phyloP scores from a whole-genome alignment of 2,329 filamentous ascomycete genomes.

The Annulohypoxylon truncatum region DNA sequence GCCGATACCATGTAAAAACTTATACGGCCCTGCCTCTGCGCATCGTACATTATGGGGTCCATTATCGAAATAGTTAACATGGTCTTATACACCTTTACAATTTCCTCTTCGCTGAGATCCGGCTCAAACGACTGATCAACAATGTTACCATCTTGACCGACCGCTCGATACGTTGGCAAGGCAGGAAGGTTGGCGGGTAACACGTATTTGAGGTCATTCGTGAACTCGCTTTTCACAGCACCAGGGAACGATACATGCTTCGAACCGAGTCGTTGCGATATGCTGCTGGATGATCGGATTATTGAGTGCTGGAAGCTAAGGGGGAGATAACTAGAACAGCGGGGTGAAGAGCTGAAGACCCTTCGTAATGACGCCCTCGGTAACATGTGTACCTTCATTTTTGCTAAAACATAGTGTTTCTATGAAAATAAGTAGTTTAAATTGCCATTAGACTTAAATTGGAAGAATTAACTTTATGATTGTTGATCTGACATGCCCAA shows the following conservation, averaged over 20 bases:
- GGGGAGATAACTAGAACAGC: slow-evolving; percentile 26
- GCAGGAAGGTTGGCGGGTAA: slow-evolving; percentile 77
- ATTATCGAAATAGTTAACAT: slow-evolving; percentile 82
- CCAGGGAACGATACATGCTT: slow-evolving; percentile 82
- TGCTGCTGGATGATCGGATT: slow-evolving; percentile 57
- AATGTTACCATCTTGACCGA: slow-evolving; percentile 87
- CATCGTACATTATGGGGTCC: slow-evolving; percentile 98
- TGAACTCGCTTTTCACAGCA: slow-evolving; percentile 95
- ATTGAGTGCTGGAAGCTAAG: slow-evolving; percentile 37
- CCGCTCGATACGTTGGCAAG: slow-evolving; percentile 90
- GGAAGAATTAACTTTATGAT: slow-evolving; percentile 1
- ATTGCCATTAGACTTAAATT: slow-evolving; percentile 1
- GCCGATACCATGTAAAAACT: slow-evolving; percentile 98
- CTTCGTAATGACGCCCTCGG: slow-evolving; percentile 41
- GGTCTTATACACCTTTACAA: slow-evolving; percentile 71
- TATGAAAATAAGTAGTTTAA: not conserved
- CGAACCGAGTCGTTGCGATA: slow-evolving; percentile 68
- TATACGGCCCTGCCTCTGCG: slow-evolving; percentile 91
- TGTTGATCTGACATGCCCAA: slow-evolving; percentile 34
- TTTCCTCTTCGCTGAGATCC: slow-evolving; percentile 73
- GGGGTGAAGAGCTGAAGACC: slow-evolving; percentile 34
- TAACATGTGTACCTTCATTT: slow-evolving; percentile 44
- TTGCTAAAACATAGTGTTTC: slow-evolving; percentile 28
- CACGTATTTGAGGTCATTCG: slow-evolving; percentile 80
- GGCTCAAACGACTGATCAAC: slow-evolving; percentile 78